Evolutionary conservation across 1,284 basidiomycete species (phyloP), one percentile per base, ranked within the genome.

Genomic region (Ustilago trichophora): DNA sequence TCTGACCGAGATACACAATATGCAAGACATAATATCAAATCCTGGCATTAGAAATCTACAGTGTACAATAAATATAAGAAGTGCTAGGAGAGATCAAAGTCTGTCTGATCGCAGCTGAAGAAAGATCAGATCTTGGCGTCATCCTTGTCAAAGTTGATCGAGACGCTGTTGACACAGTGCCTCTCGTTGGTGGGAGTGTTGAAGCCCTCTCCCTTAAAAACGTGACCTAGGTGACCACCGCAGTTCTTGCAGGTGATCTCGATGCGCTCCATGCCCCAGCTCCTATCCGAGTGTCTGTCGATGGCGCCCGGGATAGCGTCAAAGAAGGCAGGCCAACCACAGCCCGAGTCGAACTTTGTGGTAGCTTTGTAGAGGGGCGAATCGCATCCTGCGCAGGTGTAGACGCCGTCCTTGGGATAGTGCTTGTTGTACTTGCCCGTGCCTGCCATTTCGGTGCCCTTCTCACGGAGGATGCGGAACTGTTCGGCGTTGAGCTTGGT

Each of bases 301-400:
- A 96, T 91, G 12, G 93, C 91, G 29, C 93, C 93, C 1, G 93
- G 93, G 56, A 96, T 88, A 3, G 92, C 91, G 78, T 95, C 93
- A 80, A 90, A 97, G 85, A 94, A 97, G 1, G 93, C 93, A n/a
- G 93, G 93, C 93, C 93, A 97, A 26, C 93, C 93, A 77, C 93
- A 97, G 10, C 92, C 92, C 53, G 90, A 92, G 75, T 91, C 87
- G 83, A 96, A 97, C 83, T 97, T 97, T 66, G 91, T 93, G 26
- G 85, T 86, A 74, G 91, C 91, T 83, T 84, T 82, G 69, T 84
- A 84, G 15, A 82, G 72, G 2, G 82, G 82, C 35, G 80, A 68
- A 21, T 75, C 64, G 65, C 82, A 83, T 6, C 80, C 82, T 0
- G 80, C 82, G 40, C 82, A 83, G n/a, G 74, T 82, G 81, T 95